These are phyloP conservation scores for Parathielavia appendiculata DNA, from an alignment of 495 filamentous ascomycete genomes.

Conservation along the genomic window DNA sequence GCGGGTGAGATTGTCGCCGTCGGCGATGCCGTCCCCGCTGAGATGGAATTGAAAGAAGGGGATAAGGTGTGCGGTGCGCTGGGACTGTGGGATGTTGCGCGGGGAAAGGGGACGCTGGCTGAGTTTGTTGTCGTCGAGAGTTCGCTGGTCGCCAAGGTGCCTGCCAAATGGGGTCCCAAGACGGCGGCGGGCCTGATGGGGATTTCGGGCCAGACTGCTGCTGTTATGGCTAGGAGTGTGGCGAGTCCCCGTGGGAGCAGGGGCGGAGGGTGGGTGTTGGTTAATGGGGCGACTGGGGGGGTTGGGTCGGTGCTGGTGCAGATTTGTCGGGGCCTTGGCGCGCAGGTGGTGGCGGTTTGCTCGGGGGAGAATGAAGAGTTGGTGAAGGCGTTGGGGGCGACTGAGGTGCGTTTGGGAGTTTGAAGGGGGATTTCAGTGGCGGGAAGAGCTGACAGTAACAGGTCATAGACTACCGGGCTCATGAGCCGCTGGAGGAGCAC, in stretches of 20 bases:
- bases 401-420: constrained; percentile 27
- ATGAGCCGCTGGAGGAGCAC: constrained; percentile 25
- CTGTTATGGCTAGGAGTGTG: constrained; percentile 12
- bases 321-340: constrained; percentile 32
- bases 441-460: constrained; percentile 7
- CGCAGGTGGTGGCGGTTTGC: constrained; percentile 36
- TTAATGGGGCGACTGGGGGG: constrained; percentile 46
- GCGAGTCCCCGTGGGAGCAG: not conserved
- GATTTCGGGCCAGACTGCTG: constrained; percentile 35
- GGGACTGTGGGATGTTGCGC: constrained; percentile 19
- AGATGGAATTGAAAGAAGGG: constrained; percentile 20
- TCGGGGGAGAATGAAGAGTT: constrained; percentile 29
- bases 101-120: constrained; percentile 34
- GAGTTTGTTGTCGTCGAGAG: constrained; percentile 34
- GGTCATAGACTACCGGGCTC: constrained; percentile 37
- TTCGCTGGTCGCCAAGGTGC: constrained; percentile 23
- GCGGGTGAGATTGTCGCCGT: constrained; percentile 31
- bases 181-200: constrained; percentile 35
- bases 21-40: constrained; percentile 14
- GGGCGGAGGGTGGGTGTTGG: constrained; percentile 29
- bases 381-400: constrained; percentile 34
- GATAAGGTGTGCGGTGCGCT: constrained; percentile 33
- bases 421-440: not conserved
- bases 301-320: constrained; percentile 41
- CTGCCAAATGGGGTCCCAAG: constrained; percentile 11